Conservation (phyloP, 371 early-diverging fungal genomes). For the Zopfochytrium polystomum region DNA sequence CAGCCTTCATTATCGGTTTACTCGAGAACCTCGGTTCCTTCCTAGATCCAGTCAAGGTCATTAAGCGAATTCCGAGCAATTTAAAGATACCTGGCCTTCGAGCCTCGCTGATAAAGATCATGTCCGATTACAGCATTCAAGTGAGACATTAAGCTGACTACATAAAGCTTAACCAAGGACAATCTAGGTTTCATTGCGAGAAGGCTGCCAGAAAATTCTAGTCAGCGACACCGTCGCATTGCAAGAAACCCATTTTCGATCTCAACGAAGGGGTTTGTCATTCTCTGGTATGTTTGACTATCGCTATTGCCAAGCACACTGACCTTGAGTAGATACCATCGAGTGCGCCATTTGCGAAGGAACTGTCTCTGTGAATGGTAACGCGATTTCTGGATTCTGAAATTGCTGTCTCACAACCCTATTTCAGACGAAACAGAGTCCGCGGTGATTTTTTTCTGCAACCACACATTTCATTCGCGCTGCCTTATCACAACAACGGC, state of each 20-base stretch:
- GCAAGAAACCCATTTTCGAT: slow-evolving; percentile 66
- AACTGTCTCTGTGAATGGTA: slow-evolving; percentile 53
- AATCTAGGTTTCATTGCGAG: slow-evolving; percentile 57
- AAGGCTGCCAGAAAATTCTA: slow-evolving; percentile 83
- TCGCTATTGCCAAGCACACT: not conserved
- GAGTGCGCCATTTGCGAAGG: slow-evolving; percentile 62
- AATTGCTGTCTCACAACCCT: not conserved
- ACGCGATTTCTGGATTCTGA: slow-evolving; percentile 12
- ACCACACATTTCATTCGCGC: slow-evolving; percentile 67
- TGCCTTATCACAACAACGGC: slow-evolving; percentile 49
- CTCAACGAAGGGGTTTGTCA: slow-evolving; percentile 54
- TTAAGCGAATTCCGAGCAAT: slow-evolving; percentile 74
- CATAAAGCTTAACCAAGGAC: not conserved
- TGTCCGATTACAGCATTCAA: slow-evolving; percentile 88
- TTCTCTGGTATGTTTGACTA: slow-evolving; percentile 20
- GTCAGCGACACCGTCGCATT: slow-evolving; percentile 78
- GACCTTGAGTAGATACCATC: slow-evolving; percentile 49
- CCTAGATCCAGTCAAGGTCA: slow-evolving; percentile 76
- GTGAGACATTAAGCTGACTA: slow-evolving; percentile 34
- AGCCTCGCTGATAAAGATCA: slow-evolving; percentile 73
- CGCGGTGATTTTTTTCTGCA: slow-evolving; percentile 69
- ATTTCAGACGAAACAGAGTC: slow-evolving; percentile 28
- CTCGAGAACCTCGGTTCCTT: slow-evolving; percentile 83
- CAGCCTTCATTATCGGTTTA: slow-evolving; percentile 84
- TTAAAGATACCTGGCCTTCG: slow-evolving; percentile 79